Evolutionary conservation across 2,329 filamentous ascomycete genomes (phyloP).

Genomic region (Trichoderma atrobrunneum): DNA sequence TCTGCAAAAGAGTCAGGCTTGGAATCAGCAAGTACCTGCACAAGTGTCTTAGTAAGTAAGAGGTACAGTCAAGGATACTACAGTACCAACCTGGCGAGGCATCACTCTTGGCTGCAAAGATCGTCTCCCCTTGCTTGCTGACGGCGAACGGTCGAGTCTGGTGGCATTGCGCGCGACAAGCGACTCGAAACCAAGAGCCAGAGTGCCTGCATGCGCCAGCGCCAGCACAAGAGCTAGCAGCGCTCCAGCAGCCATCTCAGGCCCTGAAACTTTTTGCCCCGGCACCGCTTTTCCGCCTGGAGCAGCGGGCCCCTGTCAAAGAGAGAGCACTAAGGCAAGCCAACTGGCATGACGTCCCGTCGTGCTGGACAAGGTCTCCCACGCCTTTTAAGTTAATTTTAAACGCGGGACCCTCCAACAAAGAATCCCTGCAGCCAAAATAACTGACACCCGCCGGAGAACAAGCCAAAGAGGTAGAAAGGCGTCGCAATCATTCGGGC

Average conservation of each 20-base stretch:
- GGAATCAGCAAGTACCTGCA: neutral
- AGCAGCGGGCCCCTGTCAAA: neutral
- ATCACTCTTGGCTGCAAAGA: neutral
- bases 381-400: conserved; percentile 3
- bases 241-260: neutral
- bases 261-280: conserved; percentile 4
- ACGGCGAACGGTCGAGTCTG: neutral
- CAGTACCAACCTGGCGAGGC: neutral
- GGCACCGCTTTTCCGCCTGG: neutral
- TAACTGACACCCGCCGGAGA: neutral
- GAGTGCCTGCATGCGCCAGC: neutral
- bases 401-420: neutral
- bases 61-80: no score
- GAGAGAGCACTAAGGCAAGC: conserved; percentile 16
- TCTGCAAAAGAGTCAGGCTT: neutral
- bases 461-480: neutral
- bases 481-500: neutral
- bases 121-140: neutral
- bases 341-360: conserved; percentile 14
- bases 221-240: neutral
- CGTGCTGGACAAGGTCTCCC: neutral
- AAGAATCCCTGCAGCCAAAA: neutral
- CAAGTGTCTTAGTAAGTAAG: neutral
- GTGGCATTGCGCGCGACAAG: conserved; percentile 6
- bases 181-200: neutral